Evolutionary conservation across 2,329 filamentous ascomycete species (phyloP).

Genomic region (Zasmidium citrigriseum): DNA sequence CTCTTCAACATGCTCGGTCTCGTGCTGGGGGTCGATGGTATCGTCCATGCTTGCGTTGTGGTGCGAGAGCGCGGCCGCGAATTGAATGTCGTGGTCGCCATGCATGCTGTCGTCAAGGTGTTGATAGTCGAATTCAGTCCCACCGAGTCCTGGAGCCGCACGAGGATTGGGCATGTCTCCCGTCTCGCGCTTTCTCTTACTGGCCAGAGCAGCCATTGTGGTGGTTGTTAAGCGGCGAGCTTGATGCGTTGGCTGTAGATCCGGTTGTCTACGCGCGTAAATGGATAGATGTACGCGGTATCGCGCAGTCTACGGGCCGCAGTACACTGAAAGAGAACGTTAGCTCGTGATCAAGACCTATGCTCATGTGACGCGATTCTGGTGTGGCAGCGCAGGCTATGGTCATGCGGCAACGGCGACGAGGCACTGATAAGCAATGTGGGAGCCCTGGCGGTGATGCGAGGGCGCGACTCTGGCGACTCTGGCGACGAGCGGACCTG

Average conservation of each 20-base stretch:
- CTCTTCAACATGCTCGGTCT: conserved; percentile 11
- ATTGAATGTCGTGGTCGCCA: conserved; percentile 46
- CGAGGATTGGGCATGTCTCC: conserved; percentile 44
- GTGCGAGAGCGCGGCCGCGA: conserved; percentile 35
- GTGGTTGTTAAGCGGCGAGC: background rate
- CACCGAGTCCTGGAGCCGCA: conserved; percentile 33
- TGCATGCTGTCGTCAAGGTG: conserved; percentile 42
- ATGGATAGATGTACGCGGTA: background rate
- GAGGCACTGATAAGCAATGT: conserved; percentile 4
- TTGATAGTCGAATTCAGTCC: conserved; percentile 31
- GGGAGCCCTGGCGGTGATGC: background rate
- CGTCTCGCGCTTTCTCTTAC: conserved; percentile 51
- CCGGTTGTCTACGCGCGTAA: background rate
- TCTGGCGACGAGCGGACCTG: background rate
- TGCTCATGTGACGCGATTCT: background rate
- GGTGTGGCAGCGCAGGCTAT: background rate
- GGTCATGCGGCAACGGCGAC: conserved; percentile 1
- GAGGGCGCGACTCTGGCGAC: background rate
- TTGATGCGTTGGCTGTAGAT: background rate
- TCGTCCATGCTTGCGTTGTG: conserved; percentile 29
- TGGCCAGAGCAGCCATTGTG: conserved; percentile 31
- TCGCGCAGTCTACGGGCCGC: background rate
- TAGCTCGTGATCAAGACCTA: conserved; percentile 3
- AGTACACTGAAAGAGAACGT: background rate
- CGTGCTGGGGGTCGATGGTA: conserved; percentile 3